Percentiles rank a stretch among this genome's conserved stretches.
phyloP scores from a whole-genome alignment of 331 rosid genomes.

The Telfairia occidentalis region DNA sequence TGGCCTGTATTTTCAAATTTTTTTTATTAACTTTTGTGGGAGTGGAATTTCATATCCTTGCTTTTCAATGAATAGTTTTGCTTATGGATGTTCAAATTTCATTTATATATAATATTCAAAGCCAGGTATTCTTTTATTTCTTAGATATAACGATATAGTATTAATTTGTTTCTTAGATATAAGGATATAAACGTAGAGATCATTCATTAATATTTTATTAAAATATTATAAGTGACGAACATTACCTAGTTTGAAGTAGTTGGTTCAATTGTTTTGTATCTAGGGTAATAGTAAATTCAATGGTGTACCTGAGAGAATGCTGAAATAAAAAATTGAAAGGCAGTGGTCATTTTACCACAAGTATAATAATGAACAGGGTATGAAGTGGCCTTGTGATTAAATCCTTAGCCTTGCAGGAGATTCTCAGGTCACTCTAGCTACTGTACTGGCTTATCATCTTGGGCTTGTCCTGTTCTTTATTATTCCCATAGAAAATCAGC shows the following conservation, averaged over 20 bases:
- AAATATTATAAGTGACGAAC: neutral
- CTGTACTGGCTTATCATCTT: neutral
- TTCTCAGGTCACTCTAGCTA: neutral
- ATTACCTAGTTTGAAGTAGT: neutral
- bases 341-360: neutral
- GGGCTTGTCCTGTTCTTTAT: neutral
- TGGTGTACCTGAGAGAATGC: neutral
- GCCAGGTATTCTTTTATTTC: neutral
- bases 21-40: neutral
- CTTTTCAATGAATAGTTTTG: neutral
- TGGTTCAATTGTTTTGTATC: neutral
- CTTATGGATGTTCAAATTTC: neutral
- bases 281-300: neutral
- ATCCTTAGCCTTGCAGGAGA: conserved; percentile 9
- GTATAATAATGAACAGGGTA: neutral
- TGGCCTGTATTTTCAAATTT: neutral
- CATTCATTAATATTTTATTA: neutral
- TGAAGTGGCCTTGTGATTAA: conserved; percentile 2
- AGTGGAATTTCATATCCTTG: neutral
- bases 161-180: neutral
- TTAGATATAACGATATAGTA: neutral
- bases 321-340: neutral
- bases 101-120: neutral
- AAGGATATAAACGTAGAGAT: neutral
- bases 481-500: neutral